Conservation (phyloP, 495 filamentous ascomycete genomes). For the Talaromyces borbonicus region DNA sequence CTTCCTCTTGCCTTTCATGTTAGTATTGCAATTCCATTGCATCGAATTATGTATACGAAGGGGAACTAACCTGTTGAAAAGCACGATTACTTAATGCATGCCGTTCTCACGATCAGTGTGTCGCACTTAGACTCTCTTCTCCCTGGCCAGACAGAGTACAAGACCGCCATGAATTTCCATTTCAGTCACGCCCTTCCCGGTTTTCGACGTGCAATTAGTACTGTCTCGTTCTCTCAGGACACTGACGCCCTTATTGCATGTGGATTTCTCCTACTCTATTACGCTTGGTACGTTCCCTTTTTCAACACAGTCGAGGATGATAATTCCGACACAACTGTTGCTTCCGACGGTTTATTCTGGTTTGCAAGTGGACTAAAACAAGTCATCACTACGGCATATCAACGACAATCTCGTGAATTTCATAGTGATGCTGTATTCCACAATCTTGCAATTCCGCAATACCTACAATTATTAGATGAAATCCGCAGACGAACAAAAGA, state of each 20-base stretch:
- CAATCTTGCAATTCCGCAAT: not conserved
- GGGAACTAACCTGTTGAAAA: not conserved
- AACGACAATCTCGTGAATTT: not conserved
- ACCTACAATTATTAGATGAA: not conserved
- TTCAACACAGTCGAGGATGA: not conserved
- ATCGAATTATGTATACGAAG: no score
- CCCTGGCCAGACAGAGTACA: not conserved
- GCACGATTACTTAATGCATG: slow-evolving; percentile 4
- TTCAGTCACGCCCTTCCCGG: not conserved
- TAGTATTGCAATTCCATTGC: not conserved
- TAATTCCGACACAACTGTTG: not conserved
- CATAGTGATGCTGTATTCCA: not conserved
- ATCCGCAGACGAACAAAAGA: not conserved
- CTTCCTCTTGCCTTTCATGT: slow-evolving; percentile 5
- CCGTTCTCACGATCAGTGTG: not conserved
- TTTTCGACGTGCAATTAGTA: not conserved
- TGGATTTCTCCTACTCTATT: slow-evolving; percentile 2
- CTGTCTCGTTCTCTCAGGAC: not conserved
- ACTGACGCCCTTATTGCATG: slow-evolving; percentile 1
- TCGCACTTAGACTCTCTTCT: not conserved
- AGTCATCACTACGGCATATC: not conserved
- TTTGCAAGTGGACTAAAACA: not conserved
- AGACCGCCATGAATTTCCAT: not conserved
- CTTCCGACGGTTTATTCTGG: not conserved
- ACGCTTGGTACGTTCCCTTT: slow-evolving; percentile 1